Evolutionary conservation across 306 rosid species (phyloP), one percentile per base, ranked within the genome.

Genomic region (Quercus mongolica): DNA sequence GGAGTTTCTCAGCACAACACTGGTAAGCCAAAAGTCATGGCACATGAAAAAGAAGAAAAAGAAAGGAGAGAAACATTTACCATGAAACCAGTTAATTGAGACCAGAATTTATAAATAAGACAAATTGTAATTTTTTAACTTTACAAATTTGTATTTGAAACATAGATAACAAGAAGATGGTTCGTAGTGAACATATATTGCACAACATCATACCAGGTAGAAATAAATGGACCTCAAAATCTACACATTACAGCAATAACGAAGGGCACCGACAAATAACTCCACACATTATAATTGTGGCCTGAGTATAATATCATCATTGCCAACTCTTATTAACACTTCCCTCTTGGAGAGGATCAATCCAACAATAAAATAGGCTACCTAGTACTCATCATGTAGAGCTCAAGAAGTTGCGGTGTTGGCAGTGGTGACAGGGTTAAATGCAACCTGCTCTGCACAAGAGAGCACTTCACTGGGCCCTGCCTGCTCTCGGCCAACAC

Each of bases 401-500:
- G 74, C 63, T 86, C 88, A 91, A 82, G 97, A 87, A n/a, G 95
- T 78, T 65, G 91, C 81, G 14, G 89, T 19, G 4, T 71, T 14
- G 26, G 80, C 5, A 46, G 87, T 18, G 51, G 85, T 21, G 65
- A 83, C 38, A n/a, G 99, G 98, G 80, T 95, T 93, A 78, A 95
- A 95, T 21, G 90, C 79, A 51, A 17, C 82, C 88, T 93, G 97
- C 86, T 93, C 97, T 3, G 88, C 97, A 41, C 98, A 95, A 19
- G 87, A 35, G 64, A 95, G 91, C 55, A 69, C 20, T 0, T 93
- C 96, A 74, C 89, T 82, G 67, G 90, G 6, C 18, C 99, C 99
- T 49, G 92, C 94, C 51, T 83, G 23, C 33, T 91, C 99, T n/a
- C 98, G 87, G 41, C 88, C 73, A 1, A 91, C 77, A 71, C 99